Evolutionary conservation across 2,329 filamentous ascomycete genomes (phyloP).

Genomic region (Aspergillus fructus): DNA sequence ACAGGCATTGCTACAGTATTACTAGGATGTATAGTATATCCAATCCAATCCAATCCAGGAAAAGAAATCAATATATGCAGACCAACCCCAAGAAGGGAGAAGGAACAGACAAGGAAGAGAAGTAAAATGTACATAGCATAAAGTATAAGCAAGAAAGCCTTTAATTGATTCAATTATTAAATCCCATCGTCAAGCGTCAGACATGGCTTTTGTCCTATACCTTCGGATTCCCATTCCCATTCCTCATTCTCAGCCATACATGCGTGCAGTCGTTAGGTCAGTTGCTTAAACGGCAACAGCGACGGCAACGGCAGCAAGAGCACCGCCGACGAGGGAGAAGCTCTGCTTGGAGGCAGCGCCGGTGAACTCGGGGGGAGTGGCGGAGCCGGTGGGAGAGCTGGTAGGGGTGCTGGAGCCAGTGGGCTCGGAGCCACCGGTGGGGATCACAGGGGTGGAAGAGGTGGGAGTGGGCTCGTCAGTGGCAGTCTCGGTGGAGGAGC

Average conservation of each 20-base stretch:
- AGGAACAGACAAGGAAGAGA: neutral
- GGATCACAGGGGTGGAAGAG: slow-evolving; percentile 13
- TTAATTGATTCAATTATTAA: neutral
- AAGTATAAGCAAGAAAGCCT: neutral
- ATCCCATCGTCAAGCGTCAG: slow-evolving; percentile 1
- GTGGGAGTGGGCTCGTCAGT: slow-evolving; percentile 6
- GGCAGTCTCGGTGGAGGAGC: slow-evolving; percentile 5
- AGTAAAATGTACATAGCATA: neutral
- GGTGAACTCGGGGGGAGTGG: slow-evolving; percentile 10
- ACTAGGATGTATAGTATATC: neutral
- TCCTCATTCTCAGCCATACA: neutral
- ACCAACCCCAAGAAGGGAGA: neutral
- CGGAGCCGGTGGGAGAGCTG: neutral
- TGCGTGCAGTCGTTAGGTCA: neutral
- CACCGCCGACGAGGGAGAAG: slow-evolving; percentile 12
- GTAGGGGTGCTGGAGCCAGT: neutral
- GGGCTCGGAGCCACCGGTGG: neutral
- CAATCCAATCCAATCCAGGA: neutral
- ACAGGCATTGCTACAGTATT: slow-evolving; percentile 7
- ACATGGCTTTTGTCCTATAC: neutral
- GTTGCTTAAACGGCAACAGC: slow-evolving; percentile 13
- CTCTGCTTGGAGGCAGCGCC: slow-evolving; percentile 14
- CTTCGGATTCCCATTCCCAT: neutral
- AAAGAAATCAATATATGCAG: neutral
- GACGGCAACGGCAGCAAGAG: slow-evolving; percentile 14